phyloP scores from a whole-genome alignment of 192 early-diverging fungal genomes.

The Linnemannia schmuckeri region DNA sequence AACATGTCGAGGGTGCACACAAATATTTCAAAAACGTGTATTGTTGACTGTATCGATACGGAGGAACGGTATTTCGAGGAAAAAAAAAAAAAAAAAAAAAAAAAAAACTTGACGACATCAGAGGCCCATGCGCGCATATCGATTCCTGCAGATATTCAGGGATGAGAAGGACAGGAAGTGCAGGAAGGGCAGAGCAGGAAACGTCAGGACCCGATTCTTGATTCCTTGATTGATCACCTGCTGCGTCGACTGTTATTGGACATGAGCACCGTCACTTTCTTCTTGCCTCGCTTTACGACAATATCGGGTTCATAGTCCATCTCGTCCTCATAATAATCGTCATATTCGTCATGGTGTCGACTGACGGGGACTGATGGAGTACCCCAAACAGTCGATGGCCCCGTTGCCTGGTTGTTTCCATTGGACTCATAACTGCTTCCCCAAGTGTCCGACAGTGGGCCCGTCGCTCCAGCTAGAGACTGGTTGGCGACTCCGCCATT shows the following conservation, averaged over 20 bases:
- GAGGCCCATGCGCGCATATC: neutral
- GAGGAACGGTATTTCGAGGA: neutral
- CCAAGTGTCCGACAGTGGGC: conserved; percentile 2
- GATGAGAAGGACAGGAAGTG: neutral
- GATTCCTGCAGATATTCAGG: neutral
- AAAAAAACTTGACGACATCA: neutral
- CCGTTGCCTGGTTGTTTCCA: conserved; percentile 15
- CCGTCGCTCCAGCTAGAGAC: neutral
- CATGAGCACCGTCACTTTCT: conserved; percentile 57
- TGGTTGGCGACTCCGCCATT: neutral
- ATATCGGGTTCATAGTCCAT: conserved; percentile 55
- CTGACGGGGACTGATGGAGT: conserved; percentile 42
- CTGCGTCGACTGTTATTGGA: conserved; percentile 53
- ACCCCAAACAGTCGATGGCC: conserved; percentile 57
- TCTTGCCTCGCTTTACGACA: conserved; percentile 61
- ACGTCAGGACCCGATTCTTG: neutral
- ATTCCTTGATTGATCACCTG: conserved; percentile 12
- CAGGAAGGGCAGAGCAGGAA: neutral
- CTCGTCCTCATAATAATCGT: conserved; percentile 52
- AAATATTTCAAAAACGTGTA: conserved; percentile 1
- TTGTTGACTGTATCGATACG: neutral
- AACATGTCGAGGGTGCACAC: neutral
- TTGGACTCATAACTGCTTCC: conserved; percentile 46
- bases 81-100: conserved; percentile 1
- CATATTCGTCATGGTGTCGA: conserved; percentile 37